These are phyloP conservation scores for Solanum appendiculatum DNA, from an alignment of 257 asterid genomes.

Conservation along the genomic window DNA sequence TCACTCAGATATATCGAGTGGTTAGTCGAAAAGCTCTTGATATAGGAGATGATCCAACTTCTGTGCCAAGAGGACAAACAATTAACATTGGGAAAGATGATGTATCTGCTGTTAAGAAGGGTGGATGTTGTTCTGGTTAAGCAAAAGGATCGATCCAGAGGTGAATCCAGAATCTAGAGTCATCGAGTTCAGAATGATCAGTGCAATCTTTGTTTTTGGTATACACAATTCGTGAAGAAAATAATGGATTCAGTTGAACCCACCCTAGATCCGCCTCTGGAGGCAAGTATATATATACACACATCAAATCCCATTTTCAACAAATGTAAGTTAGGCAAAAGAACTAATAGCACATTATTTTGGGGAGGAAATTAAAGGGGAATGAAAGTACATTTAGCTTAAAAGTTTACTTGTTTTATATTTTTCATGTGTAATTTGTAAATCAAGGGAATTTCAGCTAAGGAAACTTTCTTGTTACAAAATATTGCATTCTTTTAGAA, in stretches of 20 bases:
- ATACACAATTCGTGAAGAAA: neutral
- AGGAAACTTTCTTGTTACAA: neutral
- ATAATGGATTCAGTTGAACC: neutral
- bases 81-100: constrained; percentile 66
- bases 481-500: too few relatives aligned
- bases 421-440: neutral
- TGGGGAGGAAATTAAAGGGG: neutral
- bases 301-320: neutral
- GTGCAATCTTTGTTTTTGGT: neutral
- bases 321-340: neutral
- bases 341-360: neutral
- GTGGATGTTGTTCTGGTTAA: constrained; percentile 70
- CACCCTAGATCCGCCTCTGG: neutral
- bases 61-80: constrained; percentile 61
- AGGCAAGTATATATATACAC: neutral
- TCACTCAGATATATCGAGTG: constrained; percentile 61
- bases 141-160: neutral
- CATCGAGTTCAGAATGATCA: neutral
- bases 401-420: neutral
- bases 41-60: constrained; percentile 59
- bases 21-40: constrained; percentile 64
- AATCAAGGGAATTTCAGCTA: neutral
- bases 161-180: neutral
- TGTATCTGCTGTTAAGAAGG: constrained; percentile 63
- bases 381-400: neutral